phyloP scores from a whole-genome alignment of 2,329 filamentous ascomycete genomes.

The Chaetomium sp. region DNA sequence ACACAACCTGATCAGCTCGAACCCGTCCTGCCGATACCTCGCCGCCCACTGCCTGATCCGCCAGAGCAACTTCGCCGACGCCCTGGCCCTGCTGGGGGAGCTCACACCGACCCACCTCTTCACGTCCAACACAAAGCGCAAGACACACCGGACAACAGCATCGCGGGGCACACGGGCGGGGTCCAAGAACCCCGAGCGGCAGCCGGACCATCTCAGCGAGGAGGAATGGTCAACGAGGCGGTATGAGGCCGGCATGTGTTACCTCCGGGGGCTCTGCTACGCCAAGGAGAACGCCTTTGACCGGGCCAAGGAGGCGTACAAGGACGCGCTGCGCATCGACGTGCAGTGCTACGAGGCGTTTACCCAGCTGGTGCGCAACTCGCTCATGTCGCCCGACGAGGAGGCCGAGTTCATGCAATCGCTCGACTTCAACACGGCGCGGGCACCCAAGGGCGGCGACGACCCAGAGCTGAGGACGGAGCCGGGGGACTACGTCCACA shows the following conservation, averaged over 20 bases:
- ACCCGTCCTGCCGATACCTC: conserved; percentile 86
- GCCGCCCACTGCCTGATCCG: conserved; percentile 94
- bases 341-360: conserved; percentile 99
- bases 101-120: conserved; percentile 92
- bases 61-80: conserved; percentile 86
- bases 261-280: conserved; percentile 88
- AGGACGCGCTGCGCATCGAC: conserved; percentile 93
- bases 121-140: conserved; percentile 64
- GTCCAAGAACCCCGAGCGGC: conserved; percentile 37
- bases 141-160: conserved; percentile 55
- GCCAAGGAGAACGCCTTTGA: conserved; percentile 98
- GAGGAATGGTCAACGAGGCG: conserved; percentile 76
- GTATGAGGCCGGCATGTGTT: conserved; percentile 97
- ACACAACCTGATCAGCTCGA: conserved; percentile 78
- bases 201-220: conserved; percentile 40
- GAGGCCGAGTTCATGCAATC: conserved; percentile 88
- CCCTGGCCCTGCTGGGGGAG: conserved; percentile 82
- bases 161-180: conserved; percentile 25
- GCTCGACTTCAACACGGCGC: conserved; percentile 85
- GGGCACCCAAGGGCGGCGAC: conserved; percentile 57
- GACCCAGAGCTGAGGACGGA: conserved; percentile 57
- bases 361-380: conserved; percentile 96
- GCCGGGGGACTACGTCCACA: conserved; percentile 89
- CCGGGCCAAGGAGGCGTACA: conserved; percentile 96
- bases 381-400: conserved; percentile 83